Conservation (phyloP, 139 green algal genomes). For the Auxenochlorella protothecoides region DNA sequence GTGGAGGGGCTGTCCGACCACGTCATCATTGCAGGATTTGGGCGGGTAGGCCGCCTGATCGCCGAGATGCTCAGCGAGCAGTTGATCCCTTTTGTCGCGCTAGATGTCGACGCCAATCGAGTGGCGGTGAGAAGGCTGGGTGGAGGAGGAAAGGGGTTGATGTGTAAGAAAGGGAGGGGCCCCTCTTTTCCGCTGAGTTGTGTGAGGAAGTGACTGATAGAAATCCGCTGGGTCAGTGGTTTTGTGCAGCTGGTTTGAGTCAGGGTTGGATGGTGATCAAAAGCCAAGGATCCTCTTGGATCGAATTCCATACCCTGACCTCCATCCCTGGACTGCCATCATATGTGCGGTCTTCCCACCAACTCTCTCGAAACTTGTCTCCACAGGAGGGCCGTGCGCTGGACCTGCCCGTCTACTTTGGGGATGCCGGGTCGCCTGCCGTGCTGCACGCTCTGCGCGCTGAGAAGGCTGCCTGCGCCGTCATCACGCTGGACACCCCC, state of each 20-base stretch:
- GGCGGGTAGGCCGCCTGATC: conserved; percentile 81
- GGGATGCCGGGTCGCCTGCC: conserved; percentile 73
- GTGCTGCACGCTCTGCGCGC: conserved; percentile 76
- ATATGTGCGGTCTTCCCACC: no score
- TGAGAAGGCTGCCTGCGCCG: conserved; percentile 70
- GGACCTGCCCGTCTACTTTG: conserved; percentile 97
- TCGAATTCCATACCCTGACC: no score
- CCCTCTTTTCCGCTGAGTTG: no score
- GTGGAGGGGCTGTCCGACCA: conserved; percentile 72
- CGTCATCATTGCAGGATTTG: conserved; percentile 92
- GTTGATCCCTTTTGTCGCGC: conserved; percentile 93
- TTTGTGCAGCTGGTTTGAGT: no score
- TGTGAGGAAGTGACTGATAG: no score
- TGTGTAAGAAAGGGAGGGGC: no score
- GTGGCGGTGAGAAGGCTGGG: conserved; percentile 35
- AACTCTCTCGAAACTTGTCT: neutral
- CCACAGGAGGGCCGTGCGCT: conserved; percentile 47
- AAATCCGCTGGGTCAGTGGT: no score
- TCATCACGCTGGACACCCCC: conserved; percentile 82
- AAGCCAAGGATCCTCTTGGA: no score
- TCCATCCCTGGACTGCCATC: no score
- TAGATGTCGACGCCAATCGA: conserved; percentile 72
- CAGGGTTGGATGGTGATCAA: no score
- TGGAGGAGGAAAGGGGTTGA: no score
- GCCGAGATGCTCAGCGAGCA: conserved; percentile 85